Evolutionary conservation across 768 basidiomycete species (phyloP).

Genomic region (Mycena albidolilacea): DNA sequence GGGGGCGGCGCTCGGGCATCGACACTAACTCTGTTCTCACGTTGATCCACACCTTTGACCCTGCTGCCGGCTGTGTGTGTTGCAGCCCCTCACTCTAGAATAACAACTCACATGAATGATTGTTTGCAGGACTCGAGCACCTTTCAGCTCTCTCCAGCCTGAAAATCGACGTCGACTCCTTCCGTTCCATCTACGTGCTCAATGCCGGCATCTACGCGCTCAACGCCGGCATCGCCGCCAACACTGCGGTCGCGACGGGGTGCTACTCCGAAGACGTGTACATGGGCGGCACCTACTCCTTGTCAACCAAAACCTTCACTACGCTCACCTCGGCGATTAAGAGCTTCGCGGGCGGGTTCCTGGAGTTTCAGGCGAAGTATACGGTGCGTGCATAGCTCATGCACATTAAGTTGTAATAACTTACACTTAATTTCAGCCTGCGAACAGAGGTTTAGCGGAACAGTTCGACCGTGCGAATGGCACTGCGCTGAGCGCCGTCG

Average conservation of each 20-base stretch:
- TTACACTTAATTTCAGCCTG: slow-evolving; percentile 49
- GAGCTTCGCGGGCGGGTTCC: slow-evolving; percentile 78
- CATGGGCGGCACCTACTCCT: slow-evolving; percentile 65
- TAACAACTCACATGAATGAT: slow-evolving; percentile 42
- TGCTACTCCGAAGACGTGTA: slow-evolving; percentile 74
- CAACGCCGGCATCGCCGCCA: slow-evolving; percentile 69
- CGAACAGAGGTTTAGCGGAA: slow-evolving; percentile 72
- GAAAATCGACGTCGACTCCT: slow-evolving; percentile 74
- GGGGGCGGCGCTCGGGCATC: slow-evolving; percentile 79
- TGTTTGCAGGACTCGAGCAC: slow-evolving; percentile 57
- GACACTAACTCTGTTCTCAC: slow-evolving; percentile 82
- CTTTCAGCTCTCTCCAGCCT: slow-evolving; percentile 83
- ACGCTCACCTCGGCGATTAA: slow-evolving; percentile 64
- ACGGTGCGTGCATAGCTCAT: slow-evolving; percentile 50
- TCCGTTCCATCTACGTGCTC: no score
- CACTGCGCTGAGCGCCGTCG: slow-evolving; percentile 68
- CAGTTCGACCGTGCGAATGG: slow-evolving; percentile 71
- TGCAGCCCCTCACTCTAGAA: neutral
- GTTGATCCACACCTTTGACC: slow-evolving; percentile 74
- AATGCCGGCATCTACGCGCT: slow-evolving; percentile 77
- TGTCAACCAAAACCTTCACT: slow-evolving; percentile 61
- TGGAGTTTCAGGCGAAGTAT: slow-evolving; percentile 68
- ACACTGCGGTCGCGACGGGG: slow-evolving; percentile 68
- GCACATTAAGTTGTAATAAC: no score
- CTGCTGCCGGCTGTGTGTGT: slow-evolving; percentile 57